Conservation (phyloP, 352 stramenopile species). For the Globisporangium apiculatum region DNA sequence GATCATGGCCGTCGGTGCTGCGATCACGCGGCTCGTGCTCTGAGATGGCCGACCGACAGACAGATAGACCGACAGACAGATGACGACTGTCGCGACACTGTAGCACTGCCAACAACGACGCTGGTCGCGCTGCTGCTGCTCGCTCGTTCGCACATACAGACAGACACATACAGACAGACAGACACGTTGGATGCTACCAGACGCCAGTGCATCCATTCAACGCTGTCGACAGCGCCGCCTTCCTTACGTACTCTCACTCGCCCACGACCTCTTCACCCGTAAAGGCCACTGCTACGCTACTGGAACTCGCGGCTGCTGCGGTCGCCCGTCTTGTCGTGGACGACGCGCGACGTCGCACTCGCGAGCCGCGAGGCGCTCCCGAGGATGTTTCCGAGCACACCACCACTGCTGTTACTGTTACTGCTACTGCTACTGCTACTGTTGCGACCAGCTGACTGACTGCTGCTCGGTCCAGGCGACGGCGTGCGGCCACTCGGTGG, state of each 20-base stretch:
- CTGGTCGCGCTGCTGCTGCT: neutral
- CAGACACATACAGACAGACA: neutral
- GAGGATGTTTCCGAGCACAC: constrained; percentile 58
- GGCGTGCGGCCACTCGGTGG: constrained; percentile 2
- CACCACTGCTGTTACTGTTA: constrained; percentile 17
- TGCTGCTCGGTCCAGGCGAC: constrained; percentile 1
- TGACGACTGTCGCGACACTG: too few species aligned
- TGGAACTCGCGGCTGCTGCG: constrained; percentile 32
- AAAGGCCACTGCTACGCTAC: neutral
- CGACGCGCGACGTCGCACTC: constrained; percentile 43
- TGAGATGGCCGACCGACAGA: constrained; percentile 14
- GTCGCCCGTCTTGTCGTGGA: constrained; percentile 40
- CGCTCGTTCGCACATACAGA: neutral
- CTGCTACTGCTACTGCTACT: neutral
- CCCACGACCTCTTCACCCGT: too few species aligned
- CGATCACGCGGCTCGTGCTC: constrained; percentile 66
- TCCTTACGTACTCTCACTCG: too few species aligned
- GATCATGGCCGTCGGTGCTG: constrained; percentile 80
- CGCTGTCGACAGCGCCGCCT: too few species aligned
- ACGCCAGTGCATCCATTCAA: too few species aligned
- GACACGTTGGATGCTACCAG: too few species aligned
- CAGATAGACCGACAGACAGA: too few species aligned
- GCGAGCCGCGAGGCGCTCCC: constrained; percentile 56
- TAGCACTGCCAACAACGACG: too few species aligned
- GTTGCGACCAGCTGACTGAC: constrained; percentile 1